Conservation (phyloP, 2,329 filamentous ascomycete species). For the Elsinoe ampelina region DNA sequence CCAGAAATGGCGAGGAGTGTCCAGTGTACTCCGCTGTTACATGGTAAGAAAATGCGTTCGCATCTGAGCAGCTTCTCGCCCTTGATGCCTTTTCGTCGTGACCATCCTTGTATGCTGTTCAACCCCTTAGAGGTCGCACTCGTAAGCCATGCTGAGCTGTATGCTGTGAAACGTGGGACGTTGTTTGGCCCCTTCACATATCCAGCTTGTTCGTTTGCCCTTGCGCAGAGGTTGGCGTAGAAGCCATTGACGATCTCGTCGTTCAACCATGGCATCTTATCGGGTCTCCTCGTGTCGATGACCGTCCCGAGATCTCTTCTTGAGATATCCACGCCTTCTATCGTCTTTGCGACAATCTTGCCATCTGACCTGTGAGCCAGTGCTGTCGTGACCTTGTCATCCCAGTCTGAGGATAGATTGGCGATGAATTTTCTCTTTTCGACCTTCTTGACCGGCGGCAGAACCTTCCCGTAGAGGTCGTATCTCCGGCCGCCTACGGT, state of each 20-base stretch:
- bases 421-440: conserved; percentile 18
- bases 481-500: neutral
- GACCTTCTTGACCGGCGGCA: neutral
- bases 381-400: conserved; percentile 28
- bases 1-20: conserved; percentile 61
- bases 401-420: conserved; percentile 33
- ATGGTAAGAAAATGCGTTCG: conserved; percentile 60
- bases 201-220: conserved; percentile 47
- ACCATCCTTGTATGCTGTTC: conserved; percentile 43
- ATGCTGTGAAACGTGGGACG: conserved; percentile 48
- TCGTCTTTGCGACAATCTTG: conserved; percentile 24
- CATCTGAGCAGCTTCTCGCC: conserved; percentile 55
- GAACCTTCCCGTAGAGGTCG: conserved; percentile 1
- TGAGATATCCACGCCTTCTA: conserved; percentile 35
- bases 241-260: conserved; percentile 66
- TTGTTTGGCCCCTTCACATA: conserved; percentile 39
- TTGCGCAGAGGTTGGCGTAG: conserved; percentile 50
- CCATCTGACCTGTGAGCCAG: conserved; percentile 21
- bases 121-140: conserved; percentile 41
- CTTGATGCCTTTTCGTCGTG: conserved; percentile 48
- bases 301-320: conserved; percentile 56
- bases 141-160: conserved; percentile 59
- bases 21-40: conserved; percentile 56
- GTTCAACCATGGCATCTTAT: conserved; percentile 56
- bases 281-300: conserved; percentile 23